These are phyloP conservation scores for Pseudodiploospora longispora DNA, from an alignment of 2,329 filamentous ascomycete genomes.

Conservation along the genomic window DNA sequence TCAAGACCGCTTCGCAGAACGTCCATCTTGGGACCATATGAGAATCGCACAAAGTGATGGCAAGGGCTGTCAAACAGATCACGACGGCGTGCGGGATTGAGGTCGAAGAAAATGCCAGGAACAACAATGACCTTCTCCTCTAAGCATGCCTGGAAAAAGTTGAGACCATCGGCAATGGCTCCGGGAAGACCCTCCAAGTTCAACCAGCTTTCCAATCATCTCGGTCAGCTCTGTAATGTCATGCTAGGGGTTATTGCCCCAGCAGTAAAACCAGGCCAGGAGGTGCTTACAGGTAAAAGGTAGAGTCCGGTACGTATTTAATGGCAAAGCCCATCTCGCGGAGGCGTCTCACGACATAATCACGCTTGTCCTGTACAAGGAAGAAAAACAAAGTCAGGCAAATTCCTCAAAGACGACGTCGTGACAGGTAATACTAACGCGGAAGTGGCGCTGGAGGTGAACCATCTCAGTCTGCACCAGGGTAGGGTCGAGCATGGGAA, in stretches of 20 bases:
- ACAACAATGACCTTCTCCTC: constrained; percentile 95
- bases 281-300: constrained; percentile 78
- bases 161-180: constrained; percentile 85
- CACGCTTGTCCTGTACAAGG: constrained; percentile 62
- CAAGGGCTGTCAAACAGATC: constrained; percentile 93
- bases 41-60: constrained; percentile 82
- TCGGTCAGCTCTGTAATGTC: constrained; percentile 1
- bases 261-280: background rate
- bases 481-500: constrained; percentile 83
- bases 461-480: constrained; percentile 81
- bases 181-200: constrained; percentile 61
- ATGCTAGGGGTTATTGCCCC: too few relatives aligned
- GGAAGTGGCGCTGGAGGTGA: constrained; percentile 83
- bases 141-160: constrained; percentile 93
- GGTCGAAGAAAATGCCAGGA: constrained; percentile 94
- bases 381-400: background rate
- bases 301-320: constrained; percentile 77
- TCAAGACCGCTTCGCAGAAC: constrained; percentile 71
- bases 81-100: constrained; percentile 82
- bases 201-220: constrained; percentile 33
- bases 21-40: constrained; percentile 77
- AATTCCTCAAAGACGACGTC: background rate
- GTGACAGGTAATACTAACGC: constrained; percentile 28
- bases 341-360: constrained; percentile 77
- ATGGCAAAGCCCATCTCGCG: constrained; percentile 81